Evolutionary conservation across 1,284 basidiomycete genomes (phyloP).

Genomic region (Boletus smithii): DNA sequence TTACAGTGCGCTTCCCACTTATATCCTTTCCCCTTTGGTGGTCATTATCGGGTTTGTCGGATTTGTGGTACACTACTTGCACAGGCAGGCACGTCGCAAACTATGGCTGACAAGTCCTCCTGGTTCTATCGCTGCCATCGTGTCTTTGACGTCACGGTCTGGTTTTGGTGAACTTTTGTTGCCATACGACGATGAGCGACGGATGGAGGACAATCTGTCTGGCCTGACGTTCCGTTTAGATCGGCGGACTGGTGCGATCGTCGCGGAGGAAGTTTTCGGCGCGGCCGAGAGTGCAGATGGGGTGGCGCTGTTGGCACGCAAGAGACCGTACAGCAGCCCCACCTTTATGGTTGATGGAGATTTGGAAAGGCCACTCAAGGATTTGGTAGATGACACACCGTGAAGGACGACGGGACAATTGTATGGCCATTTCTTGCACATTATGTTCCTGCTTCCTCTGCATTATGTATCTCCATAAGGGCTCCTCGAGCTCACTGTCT

Average conservation of each 20-base stretch:
- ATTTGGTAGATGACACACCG: no score
- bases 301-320: constrained; percentile 16
- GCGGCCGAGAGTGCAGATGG: constrained; percentile 11
- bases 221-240: constrained; percentile 58
- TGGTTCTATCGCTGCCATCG: constrained; percentile 55
- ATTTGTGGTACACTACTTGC: constrained; percentile 44
- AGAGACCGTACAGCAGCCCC: constrained; percentile 5
- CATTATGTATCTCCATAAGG: no score
- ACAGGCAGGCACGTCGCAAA: constrained; percentile 44
- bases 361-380: constrained; percentile 3
- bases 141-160: constrained; percentile 55
- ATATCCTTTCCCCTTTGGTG: constrained; percentile 46
- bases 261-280: constrained; percentile 40
- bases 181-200: constrained; percentile 51
- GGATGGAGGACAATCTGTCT: constrained; percentile 47
- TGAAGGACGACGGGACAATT: no score
- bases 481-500: no score
- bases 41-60: constrained; percentile 46
- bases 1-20: constrained; percentile 47
- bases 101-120: constrained; percentile 55
- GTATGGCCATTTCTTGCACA: no score
- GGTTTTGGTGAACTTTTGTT: constrained; percentile 60
- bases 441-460: no score
- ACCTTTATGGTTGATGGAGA: constrained; percentile 9
- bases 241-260: constrained; percentile 55